A percentile compares a stretch with the other conserved stretches of the same genome.
These are phyloP conservation scores for Aspergillus ibericus DNA, from an alignment of 2,329 filamentous ascomycete species.

Conservation along the genomic window DNA sequence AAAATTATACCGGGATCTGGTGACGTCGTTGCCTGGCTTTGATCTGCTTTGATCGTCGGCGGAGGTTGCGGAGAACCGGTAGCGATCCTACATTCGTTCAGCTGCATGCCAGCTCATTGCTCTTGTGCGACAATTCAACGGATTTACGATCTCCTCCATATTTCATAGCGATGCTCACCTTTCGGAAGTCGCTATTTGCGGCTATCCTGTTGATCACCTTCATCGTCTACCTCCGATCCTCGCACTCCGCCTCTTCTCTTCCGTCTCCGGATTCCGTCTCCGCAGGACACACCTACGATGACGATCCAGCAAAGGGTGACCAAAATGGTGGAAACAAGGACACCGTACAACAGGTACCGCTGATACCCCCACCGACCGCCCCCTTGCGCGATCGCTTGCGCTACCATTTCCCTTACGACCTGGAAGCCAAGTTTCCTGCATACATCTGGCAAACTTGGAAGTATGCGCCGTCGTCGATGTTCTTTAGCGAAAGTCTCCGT, in stretches of 20 bases:
- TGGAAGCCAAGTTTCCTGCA: slow-evolving; percentile 84
- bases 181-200: slow-evolving; percentile 71
- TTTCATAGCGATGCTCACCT: slow-evolving; percentile 66
- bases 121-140: slow-evolving; percentile 1
- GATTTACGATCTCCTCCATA: slow-evolving; percentile 3
- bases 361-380: slow-evolving; percentile 70
- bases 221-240: slow-evolving; percentile 67
- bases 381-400: slow-evolving; percentile 77
- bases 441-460: slow-evolving; percentile 99
- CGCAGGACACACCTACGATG: slow-evolving; percentile 25
- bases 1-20: not conserved
- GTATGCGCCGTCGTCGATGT: slow-evolving; percentile 70
- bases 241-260: slow-evolving; percentile 56
- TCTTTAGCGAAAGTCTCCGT: slow-evolving; percentile 74
- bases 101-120: not conserved
- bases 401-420: slow-evolving; percentile 92
- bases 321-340: slow-evolving; percentile 16
- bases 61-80: slow-evolving; percentile 15
- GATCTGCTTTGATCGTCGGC: slow-evolving; percentile 9
- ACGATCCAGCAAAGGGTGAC: slow-evolving; percentile 19
- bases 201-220: slow-evolving; percentile 68
- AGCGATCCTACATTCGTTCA: not conserved
- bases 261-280: slow-evolving; percentile 27
- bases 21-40: not conserved
- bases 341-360: slow-evolving; percentile 38